Evolutionary conservation across 805 yeast species (phyloP), one percentile per base, ranked within the genome.

Genomic region (Nakazawaea ernobii): DNA sequence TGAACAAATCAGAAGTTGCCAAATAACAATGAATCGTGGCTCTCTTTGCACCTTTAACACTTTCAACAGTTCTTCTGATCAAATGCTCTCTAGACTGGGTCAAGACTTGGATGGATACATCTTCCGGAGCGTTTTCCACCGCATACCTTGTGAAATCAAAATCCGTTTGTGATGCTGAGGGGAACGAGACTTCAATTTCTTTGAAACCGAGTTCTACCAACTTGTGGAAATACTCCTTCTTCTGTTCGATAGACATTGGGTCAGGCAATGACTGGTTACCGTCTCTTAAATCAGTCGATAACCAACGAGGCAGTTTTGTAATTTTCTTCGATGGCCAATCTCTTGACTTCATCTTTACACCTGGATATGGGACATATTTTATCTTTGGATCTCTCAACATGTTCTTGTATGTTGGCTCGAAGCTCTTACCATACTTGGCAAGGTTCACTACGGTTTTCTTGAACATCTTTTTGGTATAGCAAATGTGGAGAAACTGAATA

Each of bases 261-360:
- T 84, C 92, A 27, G 92, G 92, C 49, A 84, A 70, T 15, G 90
- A 79, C 62, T 84, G 92, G 66, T 84, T 84, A 53, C 92, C 92
- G 59, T 84, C 92, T 70, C 92, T 76, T 53, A 84, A 71, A 64
- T 84, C 92, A 1, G 92, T 84, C 8, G 88, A 79, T 46, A 84
- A 71, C 92, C 92, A 84, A 60, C 90, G 73, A 52, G 92, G 92
- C 4, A 90, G 84, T 61, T 80, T 81, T 42, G 77, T 74, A 56
- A 84, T 80, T 40, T 73, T 64, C 41, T 79, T 80, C 55, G 74
- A 67, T 17, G 92, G 92, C 92, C 92, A 84, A 39, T 77, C 73
- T 63, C 92, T 73, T 60, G 82, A 75, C 27, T 79, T 76, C 47
- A 84, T 67, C 15, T 73, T 60, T 35, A 84, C 70, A 28, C 79